Percentiles rank a stretch among this genome's conserved stretches.
Conservation (phyloP, 805 yeast species). For the Candida mattraensis region DNA sequence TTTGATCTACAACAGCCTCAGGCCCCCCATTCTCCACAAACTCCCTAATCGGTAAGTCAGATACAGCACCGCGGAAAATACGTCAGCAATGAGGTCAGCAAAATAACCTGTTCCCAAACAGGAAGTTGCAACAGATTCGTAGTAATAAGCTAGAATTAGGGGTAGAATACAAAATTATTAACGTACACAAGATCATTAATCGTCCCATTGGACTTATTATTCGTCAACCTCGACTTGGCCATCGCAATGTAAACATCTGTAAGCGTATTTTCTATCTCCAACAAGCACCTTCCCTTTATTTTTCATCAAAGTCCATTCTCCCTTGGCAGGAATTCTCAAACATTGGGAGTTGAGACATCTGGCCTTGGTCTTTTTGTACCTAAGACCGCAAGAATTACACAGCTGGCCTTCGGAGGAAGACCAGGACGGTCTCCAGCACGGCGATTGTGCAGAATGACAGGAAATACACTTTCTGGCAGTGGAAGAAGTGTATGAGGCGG, state of each 20-base stretch:
- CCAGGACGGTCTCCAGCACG: slow-evolving; percentile 99
- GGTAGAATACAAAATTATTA: slow-evolving; percentile 3
- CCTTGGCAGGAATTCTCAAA: slow-evolving; percentile 90
- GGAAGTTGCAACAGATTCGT: not conserved
- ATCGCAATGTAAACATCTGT: slow-evolving; percentile 60
- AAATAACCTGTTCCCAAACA: no score
- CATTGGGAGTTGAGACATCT: slow-evolving; percentile 77
- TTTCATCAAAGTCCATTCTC: slow-evolving; percentile 90
- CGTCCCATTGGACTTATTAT: slow-evolving; percentile 4
- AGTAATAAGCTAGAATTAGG: no score
- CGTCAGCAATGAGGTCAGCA: no score
- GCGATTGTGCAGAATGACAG: slow-evolving; percentile 87
- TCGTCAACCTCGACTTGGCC: slow-evolving; percentile 50
- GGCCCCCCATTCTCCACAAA: no score
- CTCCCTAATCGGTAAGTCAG: no score
- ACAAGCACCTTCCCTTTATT: slow-evolving; percentile 53
- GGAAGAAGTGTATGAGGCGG: slow-evolving; percentile 13
- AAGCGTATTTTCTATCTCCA: slow-evolving; percentile 27
- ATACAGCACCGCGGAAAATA: slow-evolving; percentile 11
- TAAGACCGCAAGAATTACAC: slow-evolving; percentile 93
- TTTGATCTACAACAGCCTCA: no score
- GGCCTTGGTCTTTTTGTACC: slow-evolving; percentile 92
- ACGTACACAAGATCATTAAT: not conserved
- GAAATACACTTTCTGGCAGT: slow-evolving; percentile 71
- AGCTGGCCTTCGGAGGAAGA: slow-evolving; percentile 86